These are phyloP conservation scores for Globisporangium canariense DNA, from an alignment of 352 stramenopile genomes.

Conservation along the genomic window DNA sequence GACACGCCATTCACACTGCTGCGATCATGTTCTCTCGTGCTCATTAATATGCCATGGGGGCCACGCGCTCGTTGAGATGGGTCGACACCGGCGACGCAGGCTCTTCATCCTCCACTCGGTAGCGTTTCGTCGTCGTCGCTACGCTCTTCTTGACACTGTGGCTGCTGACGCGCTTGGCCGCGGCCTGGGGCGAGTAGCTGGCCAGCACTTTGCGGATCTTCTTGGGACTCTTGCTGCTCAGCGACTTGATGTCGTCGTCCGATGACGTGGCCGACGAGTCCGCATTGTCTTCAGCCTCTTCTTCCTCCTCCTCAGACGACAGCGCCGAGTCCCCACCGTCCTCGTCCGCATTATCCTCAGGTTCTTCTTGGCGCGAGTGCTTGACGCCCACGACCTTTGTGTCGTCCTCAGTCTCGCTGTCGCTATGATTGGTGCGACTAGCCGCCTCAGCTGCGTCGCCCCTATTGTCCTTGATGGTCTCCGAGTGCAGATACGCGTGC, in stretches of 20 bases:
- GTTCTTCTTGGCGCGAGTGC: slow-evolving; percentile 11
- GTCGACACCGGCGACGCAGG: slow-evolving; percentile 1
- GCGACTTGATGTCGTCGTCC: neutral
- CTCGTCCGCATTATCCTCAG: neutral
- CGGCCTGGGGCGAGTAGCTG: neutral
- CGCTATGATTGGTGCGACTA: neutral
- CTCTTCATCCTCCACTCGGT: neutral
- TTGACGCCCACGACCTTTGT: slow-evolving; percentile 2
- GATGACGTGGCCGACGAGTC: slow-evolving; percentile 2
- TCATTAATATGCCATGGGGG: slow-evolving; percentile 1
- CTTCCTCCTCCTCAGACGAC: slow-evolving; percentile 8
- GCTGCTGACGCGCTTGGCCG: neutral
- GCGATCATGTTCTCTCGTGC: neutral
- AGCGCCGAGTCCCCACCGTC: slow-evolving; percentile 3
- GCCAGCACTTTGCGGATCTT: slow-evolving; percentile 12
- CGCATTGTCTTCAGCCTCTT: neutral
- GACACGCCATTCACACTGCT: neutral
- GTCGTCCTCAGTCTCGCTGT: neutral
- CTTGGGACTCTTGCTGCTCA: slow-evolving; percentile 11
- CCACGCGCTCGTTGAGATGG: slow-evolving; percentile 5
- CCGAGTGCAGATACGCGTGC: slow-evolving; percentile 29
- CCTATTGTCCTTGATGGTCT: slow-evolving; percentile 7
- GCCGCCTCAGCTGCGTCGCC: neutral
- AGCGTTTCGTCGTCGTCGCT: neutral
- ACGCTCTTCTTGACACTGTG: neutral